Conservation (phyloP, 2,329 filamentous ascomycete species). For the Aspergillus transmontanensis region DNA sequence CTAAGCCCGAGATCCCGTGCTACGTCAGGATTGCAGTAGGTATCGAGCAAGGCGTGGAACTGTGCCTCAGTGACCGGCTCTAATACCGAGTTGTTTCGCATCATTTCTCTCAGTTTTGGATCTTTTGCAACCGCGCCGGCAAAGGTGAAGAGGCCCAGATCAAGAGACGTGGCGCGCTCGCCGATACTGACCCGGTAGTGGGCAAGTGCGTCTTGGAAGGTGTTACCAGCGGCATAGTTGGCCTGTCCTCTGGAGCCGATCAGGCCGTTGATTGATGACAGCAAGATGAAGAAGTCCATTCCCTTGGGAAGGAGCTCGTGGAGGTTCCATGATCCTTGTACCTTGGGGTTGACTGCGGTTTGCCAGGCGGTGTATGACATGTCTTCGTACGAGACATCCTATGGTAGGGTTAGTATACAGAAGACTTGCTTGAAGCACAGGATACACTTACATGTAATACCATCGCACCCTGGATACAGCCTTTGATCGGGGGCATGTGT, state of each 20-base stretch:
- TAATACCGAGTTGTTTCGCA: constrained; percentile 8
- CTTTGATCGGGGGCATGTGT: constrained; percentile 28
- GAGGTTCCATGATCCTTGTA: constrained; percentile 36
- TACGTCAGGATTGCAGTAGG: constrained; percentile 7
- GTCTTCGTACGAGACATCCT: constrained; percentile 35
- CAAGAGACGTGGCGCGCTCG: constrained; percentile 15
- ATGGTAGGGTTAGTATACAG: neutral
- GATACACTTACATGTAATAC: constrained; percentile 17
- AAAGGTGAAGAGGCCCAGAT: constrained; percentile 29
- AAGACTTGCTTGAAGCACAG: neutral
- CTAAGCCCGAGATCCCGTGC: neutral
- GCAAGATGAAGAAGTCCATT: constrained; percentile 44
- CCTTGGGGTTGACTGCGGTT: constrained; percentile 39
- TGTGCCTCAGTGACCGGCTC: constrained; percentile 21
- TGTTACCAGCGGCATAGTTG: constrained; percentile 42
- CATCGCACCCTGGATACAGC: constrained; percentile 33
- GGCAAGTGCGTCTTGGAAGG: constrained; percentile 38
- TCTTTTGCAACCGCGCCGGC: constrained; percentile 28
- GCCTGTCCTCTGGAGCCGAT: constrained; percentile 47
- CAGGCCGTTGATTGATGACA: constrained; percentile 42
- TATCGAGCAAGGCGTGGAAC: constrained; percentile 16
- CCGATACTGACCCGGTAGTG: constrained; percentile 23
- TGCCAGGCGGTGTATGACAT: constrained; percentile 41
- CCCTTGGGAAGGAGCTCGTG: constrained; percentile 28
- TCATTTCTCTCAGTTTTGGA: constrained; percentile 4